Base-by-base conservation (phyloP, 192 early-diverging fungal genomes). In the Backusella macrospora region DNA sequence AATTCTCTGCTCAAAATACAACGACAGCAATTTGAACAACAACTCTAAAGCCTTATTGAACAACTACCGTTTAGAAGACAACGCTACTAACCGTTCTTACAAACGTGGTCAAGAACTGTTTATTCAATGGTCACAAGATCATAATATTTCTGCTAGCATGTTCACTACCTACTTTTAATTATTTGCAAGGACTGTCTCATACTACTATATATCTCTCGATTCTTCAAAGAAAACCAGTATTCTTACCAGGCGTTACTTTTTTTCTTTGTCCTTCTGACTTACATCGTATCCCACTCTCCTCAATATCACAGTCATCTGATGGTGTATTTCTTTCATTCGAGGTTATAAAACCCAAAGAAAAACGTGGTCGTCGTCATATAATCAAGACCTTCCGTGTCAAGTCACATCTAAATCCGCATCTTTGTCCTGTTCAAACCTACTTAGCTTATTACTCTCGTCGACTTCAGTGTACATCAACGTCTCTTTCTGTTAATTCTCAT, bases 201-300 rank as follows among this genome's bases (percentile, higher is more conserved):
- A 46, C 45, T 46, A 9, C 45, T 46, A 46, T 14, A 6, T 9
- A 14, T 14, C 14, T 46, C 6, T 9, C 45, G 6, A 9, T 14
- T 46, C 45, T 46, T 46, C 45, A 46, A 46, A 14, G 45, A 46
- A 46, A 46, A 46, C 45, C 14, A 46, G 45, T 45, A 4, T 69
- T 69, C 42, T 38, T 69, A 13, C 46, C 47, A 4, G 68, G 42
- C 1, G 45, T 69, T 18, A 34, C 68, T 6, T 40, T 14, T 39
- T 69, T 69, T 34, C 18, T 70, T 26, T 1, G 67, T n/a, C 67
- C 67, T 3, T 68, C 67, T 2, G 67, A n/a, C n/a, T n/a, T n/a
- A n/a, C n/a, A n/a, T n/a, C n/a, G n/a, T n/a, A n/a, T n/a, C n/a
- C n/a, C n/a, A 68, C 59, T 62, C 7, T 6, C 6, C 18, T 21